phyloP scores from a whole-genome alignment of 345 rosid species.

The Erysimum cheiranthoides region DNA sequence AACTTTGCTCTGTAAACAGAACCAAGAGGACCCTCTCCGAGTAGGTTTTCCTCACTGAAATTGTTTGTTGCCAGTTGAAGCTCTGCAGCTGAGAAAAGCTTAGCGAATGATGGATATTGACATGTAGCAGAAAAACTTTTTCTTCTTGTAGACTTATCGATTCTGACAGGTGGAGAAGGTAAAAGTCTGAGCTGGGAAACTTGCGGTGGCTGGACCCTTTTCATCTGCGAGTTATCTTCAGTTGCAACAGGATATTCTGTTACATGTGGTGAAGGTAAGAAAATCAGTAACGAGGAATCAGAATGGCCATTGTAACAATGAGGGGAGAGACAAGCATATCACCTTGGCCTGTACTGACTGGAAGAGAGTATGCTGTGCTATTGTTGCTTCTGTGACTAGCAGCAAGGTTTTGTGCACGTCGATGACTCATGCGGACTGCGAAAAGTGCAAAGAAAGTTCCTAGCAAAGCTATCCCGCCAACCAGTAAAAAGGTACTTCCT shows the following conservation, averaged over 20 bases:
- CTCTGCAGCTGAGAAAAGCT: conserved; percentile 65
- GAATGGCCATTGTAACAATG: conserved; percentile 30
- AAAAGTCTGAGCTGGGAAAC: conserved; percentile 46
- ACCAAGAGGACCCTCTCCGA: conserved; percentile 88
- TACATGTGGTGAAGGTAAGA: conserved; percentile 18
- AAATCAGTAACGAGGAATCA: conserved; percentile 32
- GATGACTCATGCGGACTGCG: conserved; percentile 50
- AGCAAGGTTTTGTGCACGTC: conserved; percentile 46
- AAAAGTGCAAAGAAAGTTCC: conserved; percentile 64
- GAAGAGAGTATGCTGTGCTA: conserved; percentile 52
- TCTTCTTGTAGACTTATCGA: conserved; percentile 51
- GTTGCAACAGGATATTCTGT: conserved; percentile 50
- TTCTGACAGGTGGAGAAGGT: conserved; percentile 48
- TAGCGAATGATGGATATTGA: conserved; percentile 57
- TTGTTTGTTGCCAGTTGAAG: conserved; percentile 76
- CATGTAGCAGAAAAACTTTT: conserved; percentile 56
- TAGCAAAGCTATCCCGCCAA: conserved; percentile 65
- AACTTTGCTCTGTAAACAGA: conserved; percentile 84
- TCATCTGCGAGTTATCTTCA: conserved; percentile 57
- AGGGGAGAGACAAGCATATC: conserved; percentile 34
- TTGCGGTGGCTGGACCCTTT: conserved; percentile 52
- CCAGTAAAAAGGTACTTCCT: conserved; percentile 59
- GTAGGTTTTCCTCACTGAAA: conserved; percentile 77
- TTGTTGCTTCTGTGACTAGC: conserved; percentile 48
- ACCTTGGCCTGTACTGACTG: conserved; percentile 62